Base-by-base conservation (phyloP, 129 eudicot genomes). In the Cynara cardunculus region DNA sequence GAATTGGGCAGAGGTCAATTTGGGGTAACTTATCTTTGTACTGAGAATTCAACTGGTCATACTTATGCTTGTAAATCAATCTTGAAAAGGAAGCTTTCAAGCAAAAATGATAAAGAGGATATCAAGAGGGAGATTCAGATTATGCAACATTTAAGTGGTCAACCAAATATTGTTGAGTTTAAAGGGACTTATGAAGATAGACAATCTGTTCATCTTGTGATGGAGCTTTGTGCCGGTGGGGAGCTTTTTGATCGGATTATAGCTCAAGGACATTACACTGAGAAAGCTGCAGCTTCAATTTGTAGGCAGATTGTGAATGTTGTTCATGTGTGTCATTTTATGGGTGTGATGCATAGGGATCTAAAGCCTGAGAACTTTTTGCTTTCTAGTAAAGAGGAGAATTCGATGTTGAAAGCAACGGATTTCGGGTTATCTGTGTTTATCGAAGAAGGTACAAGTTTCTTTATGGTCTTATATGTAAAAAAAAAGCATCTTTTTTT, bases 301-400 rank as follows among this genome's bases (percentile, higher is more conserved):
- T 89, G 92, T 80, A 82, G 94, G 75, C 94, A 89, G 76, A 88
- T 91, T 86, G 97, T 91, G 87, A 91, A 88, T 82, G 97, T 91
- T 31, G 97, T 91, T 80, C 93, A 91, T 84, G 90, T 89, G 27
- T 91, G 97, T 75, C 97, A 91, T 86, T 91, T 91, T 84, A 91
- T 91, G 97, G 97, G 97, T 78, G 96, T 91, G 80, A 83, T 89
- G 89, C 96, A 91, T 83, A 81, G 93, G 84, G 96, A 89, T 85
- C 86, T 89, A 22, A 89, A 91, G 79, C 94, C 97, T 5, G 94
- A 89, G 71, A 89, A 91, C 67, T 91, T 91, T 81, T 88, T 91
- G 81, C 85, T 91, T 32, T 81, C 93, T 32, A 89, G 89, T 21
- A 91, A 87, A 79, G 86, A 85, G 25, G 90, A 86, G 30, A 86